These are phyloP conservation scores for Mercurialis annua DNA, from an alignment of 345 rosid genomes.

Conservation along the genomic window DNA sequence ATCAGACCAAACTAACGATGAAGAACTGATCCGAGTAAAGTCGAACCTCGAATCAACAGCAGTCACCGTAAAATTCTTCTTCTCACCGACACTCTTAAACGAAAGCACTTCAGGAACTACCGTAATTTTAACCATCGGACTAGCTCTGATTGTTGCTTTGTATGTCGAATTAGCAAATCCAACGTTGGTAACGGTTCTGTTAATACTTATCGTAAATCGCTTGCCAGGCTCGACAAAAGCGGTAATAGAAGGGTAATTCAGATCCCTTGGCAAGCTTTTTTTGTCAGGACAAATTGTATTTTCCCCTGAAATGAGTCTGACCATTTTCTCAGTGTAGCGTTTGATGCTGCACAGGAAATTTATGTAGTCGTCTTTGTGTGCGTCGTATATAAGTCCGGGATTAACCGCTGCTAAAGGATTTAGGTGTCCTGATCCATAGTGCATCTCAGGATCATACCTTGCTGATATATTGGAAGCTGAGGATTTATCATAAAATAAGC, in stretches of 20 bases:
- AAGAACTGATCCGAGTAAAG: slow-evolving; percentile 14
- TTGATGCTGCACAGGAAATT: slow-evolving; percentile 36
- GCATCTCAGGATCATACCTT: slow-evolving; percentile 27
- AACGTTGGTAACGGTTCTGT: slow-evolving; percentile 40
- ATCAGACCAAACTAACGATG: slow-evolving; percentile 41
- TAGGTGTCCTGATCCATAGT: slow-evolving; percentile 42
- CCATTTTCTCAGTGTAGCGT: slow-evolving; percentile 2
- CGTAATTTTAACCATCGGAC: slow-evolving; percentile 14
- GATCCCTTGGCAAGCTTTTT: slow-evolving; percentile 22
- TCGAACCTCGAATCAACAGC: slow-evolving; percentile 24
- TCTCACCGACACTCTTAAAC: slow-evolving; percentile 25
- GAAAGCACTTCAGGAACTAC: slow-evolving; percentile 29
- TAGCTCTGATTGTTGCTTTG: slow-evolving; percentile 14
- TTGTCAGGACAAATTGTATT: slow-evolving; percentile 20
- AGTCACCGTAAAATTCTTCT: slow-evolving; percentile 25
- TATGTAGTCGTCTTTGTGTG: slow-evolving; percentile 27
- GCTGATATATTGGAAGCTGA: slow-evolving; percentile 24
- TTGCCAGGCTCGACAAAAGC: not conserved
- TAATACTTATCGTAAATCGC: slow-evolving; percentile 23
- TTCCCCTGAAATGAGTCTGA: slow-evolving; percentile 23
- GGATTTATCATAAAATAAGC: too few species aligned
- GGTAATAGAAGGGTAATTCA: slow-evolving; percentile 41
- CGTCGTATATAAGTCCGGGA: slow-evolving; percentile 48
- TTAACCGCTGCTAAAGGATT: slow-evolving; percentile 31
- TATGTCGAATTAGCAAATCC: slow-evolving; percentile 35